Percentiles rank a stretch among this genome's conserved stretches.
phyloP scores from a whole-genome alignment of 306 rosid genomes.

The Cajanus cajan region DNA sequence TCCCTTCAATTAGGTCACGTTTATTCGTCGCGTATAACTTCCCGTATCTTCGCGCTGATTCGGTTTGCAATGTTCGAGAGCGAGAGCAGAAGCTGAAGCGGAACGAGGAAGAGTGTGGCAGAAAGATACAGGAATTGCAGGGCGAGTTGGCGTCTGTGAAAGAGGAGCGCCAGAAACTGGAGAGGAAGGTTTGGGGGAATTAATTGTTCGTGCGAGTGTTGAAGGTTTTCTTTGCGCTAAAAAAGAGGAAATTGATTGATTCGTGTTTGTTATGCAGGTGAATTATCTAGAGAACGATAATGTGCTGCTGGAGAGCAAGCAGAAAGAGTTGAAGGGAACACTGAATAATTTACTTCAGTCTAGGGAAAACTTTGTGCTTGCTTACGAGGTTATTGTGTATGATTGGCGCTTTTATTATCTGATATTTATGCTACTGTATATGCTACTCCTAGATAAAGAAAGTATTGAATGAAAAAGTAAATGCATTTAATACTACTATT shows the following conservation, averaged over 20 bases:
- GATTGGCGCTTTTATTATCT: background rate
- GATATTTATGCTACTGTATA: background rate
- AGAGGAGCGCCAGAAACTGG: constrained; percentile 55
- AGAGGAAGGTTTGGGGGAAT: constrained; percentile 50
- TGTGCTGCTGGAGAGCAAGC: constrained; percentile 66
- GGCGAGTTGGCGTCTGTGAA: constrained; percentile 51
- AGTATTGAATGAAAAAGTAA: background rate
- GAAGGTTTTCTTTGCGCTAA: background rate
- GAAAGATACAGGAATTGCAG: constrained; percentile 62
- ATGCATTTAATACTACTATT: background rate
- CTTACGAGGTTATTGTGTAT: constrained; percentile 59
- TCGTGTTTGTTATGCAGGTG: constrained; percentile 40
- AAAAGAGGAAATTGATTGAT: background rate
- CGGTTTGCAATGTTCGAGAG: constrained; percentile 29
- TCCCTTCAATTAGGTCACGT: background rate
- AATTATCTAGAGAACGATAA: constrained; percentile 62
- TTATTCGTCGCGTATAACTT: background rate
- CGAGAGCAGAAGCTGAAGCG: constrained; percentile 61
- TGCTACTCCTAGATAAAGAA: background rate
- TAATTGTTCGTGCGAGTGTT: background rate
- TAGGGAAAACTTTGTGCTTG: constrained; percentile 52
- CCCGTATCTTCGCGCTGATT: background rate
- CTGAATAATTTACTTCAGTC: constrained; percentile 58
- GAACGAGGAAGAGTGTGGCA: constrained; percentile 60
- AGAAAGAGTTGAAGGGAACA: constrained; percentile 63